Base-by-base conservation (phyloP, 768 basidiomycete species). In the Psilocybe azurescens region DNA sequence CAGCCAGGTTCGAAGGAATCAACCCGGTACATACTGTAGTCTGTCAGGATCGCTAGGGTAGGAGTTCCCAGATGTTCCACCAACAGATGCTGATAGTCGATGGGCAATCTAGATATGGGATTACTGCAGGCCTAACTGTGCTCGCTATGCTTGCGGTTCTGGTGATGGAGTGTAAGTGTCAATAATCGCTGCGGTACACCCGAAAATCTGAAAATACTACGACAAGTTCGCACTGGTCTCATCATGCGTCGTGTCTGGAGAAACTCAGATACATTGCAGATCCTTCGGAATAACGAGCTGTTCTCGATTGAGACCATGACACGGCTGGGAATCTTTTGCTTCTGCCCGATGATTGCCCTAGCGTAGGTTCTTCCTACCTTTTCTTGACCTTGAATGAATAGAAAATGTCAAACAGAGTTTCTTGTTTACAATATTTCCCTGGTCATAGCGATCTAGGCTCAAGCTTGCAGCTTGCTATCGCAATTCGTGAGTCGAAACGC, bases 61-160 rank as follows among this genome's bases (percentile, higher is more conserved):
- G 64, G 20, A 50, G 14, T 30, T 32, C 32, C 24, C 24, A 24
- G 24, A 24, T 24, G 24, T 24, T 24, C 24, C 24, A 24, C 24
- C 24, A 24, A 24, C 24, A 24, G 39, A 20, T 20, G 20, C 16
- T 24, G 33, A 48, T 30, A 16, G 14, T 50, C 18, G 13, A 48
- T 7, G 3, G 8, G 14, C 47, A 58, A 51, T 29, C 59, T 48
- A 29, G 56, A 53, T 49, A 47, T 33, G 32, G 29, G 28, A 38
- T 61, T 14, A 61, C 62, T 38, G 53, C 57, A 8, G 55, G 53
- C n/a, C 38, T 58, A 2, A 59, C 60, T 16, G 58, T 62, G 14
- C 54, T 44, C 20, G 59, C 52, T 18, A 58, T 67, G 49, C 20
- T 67, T 5, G 36, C 53, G 18, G 53, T 67, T n/a, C 30, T 67